phyloP scores from a whole-genome alignment of 495 filamentous ascomycete genomes.

The Aspergillus sparsus region DNA sequence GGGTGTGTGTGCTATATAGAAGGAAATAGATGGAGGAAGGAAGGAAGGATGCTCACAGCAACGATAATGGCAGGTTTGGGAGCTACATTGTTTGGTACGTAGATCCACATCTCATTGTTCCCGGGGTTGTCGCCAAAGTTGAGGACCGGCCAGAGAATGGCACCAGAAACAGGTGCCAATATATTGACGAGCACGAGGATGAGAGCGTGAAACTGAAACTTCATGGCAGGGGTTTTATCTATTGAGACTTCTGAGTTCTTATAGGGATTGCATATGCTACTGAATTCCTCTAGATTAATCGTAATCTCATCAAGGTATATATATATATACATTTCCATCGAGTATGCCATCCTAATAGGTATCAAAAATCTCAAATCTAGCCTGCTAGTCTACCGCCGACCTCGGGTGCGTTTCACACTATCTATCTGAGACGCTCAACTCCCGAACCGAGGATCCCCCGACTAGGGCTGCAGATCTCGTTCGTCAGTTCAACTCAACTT shows the following conservation, averaged over 20 bases:
- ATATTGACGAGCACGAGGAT: background rate
- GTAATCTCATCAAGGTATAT: background rate
- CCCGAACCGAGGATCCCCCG: background rate
- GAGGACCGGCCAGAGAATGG: constrained; percentile 9
- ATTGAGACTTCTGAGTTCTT: no score
- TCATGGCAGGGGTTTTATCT: background rate
- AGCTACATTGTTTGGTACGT: constrained; percentile 36
- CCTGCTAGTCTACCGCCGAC: background rate
- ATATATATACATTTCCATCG: background rate
- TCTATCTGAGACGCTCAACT: background rate
- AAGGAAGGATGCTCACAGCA: constrained; percentile 26
- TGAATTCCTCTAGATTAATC: background rate
- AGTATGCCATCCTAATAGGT: no score
- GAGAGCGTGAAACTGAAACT: background rate
- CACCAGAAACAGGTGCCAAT: background rate
- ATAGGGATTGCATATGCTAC: no score
- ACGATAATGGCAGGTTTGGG: constrained; percentile 41
- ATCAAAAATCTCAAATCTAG: no score
- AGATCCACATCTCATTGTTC: constrained; percentile 28
- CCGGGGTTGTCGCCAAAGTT: constrained; percentile 18
- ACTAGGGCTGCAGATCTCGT: background rate
- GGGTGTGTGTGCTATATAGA: background rate
- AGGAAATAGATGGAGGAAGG: constrained; percentile 5
- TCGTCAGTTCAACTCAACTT: background rate
- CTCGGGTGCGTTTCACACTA: background rate